These are phyloP conservation scores for Coniophora puteana DNA, from an alignment of 1,284 basidiomycete species.

Conservation along the genomic window DNA sequence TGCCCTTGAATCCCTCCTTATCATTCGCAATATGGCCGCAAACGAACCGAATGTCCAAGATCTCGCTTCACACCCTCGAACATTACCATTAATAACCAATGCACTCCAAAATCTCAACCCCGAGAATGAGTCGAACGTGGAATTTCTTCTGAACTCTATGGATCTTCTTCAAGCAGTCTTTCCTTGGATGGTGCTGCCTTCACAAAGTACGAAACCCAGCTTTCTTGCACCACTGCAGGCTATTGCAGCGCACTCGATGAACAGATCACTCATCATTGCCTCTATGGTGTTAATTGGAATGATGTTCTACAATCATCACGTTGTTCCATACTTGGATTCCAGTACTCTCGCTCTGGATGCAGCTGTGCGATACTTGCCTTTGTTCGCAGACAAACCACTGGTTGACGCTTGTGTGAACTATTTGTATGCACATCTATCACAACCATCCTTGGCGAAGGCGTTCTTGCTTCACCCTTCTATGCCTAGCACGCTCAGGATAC, in stretches of 20 bases:
- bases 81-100: constrained; percentile 55
- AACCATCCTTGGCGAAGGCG: constrained; percentile 71
- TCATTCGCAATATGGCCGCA: constrained; percentile 73
- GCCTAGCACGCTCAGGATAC: constrained; percentile 60
- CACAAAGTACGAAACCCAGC: constrained; percentile 35
- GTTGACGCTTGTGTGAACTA: constrained; percentile 71
- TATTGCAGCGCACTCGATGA: constrained; percentile 54
- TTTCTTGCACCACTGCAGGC: constrained; percentile 47
- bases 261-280: constrained; percentile 70
- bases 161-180: constrained; percentile 61
- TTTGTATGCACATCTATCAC: constrained; percentile 71
- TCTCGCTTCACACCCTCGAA: constrained; percentile 55
- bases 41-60: constrained; percentile 61
- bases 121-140: constrained; percentile 56
- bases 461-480: constrained; percentile 70
- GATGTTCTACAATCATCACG: constrained; percentile 59
- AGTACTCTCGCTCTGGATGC: constrained; percentile 56
- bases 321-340: constrained; percentile 47
- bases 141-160: constrained; percentile 64
- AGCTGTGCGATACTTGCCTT: constrained; percentile 68
- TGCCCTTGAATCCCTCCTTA: constrained; percentile 70
- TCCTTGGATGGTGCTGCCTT: constrained; percentile 36
- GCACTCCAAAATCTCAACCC: constrained; percentile 54
- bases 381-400: constrained; percentile 66
- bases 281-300: constrained; percentile 55